Evolutionary conservation across 164 flowering plant genomes (phyloP).

Genomic region (Brasenia schreberi): DNA sequence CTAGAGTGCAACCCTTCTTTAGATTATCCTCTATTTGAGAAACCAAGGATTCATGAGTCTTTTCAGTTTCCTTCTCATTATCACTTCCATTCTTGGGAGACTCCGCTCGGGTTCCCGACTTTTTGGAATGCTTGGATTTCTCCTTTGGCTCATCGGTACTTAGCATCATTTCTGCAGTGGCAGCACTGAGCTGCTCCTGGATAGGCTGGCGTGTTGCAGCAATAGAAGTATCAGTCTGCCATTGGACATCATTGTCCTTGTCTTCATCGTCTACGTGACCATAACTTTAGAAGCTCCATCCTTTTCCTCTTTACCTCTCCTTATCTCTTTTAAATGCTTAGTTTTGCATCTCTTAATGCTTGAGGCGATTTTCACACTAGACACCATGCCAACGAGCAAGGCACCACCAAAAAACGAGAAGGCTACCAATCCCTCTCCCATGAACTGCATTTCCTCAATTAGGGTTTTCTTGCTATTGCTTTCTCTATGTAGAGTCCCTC

Average conservation of each 20-base stretch:
- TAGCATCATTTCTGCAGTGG: conserved; percentile 58
- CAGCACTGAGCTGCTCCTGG: conserved; percentile 66
- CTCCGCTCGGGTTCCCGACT: background rate
- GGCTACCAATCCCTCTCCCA: no score
- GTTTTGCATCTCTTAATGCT: no score
- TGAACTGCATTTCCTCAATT: no score
- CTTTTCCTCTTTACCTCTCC: no score
- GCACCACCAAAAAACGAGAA: no score
- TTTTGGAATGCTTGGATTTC: conserved; percentile 12
- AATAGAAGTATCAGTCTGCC: conserved; percentile 72
- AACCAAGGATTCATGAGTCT: conserved; percentile 17
- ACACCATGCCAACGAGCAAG: no score
- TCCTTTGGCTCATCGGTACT: conserved; percentile 26
- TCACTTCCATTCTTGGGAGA: conserved; percentile 5
- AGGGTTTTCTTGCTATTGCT: no score
- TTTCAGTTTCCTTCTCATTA: background rate
- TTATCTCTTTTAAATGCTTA: no score
- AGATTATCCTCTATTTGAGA: conserved; percentile 23
- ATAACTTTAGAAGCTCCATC: no score
- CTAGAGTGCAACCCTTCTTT: conserved; percentile 28
- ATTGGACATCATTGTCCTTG: conserved; percentile 40
- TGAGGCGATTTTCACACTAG: no score
- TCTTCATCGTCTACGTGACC: conserved; percentile 7
- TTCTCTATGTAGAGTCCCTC: no score
- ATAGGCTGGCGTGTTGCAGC: conserved; percentile 59